Base-by-base conservation (phyloP, 352 stramenopile species). In the Globisporangium spinosum region DNA sequence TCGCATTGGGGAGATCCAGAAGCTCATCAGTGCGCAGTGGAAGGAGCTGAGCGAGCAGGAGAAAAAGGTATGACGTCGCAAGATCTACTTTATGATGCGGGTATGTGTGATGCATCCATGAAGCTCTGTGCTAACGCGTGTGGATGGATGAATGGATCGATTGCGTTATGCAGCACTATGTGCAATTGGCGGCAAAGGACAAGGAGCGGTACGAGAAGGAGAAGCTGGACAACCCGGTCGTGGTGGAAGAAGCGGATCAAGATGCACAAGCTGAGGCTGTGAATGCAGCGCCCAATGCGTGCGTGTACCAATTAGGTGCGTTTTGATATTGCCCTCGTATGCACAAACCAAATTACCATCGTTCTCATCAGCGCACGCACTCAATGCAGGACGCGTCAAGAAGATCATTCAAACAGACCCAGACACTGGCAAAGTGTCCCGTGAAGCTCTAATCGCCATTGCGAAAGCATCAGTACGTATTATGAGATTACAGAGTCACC, bases 331-430 rank as follows among this genome's bases (percentile, higher is more conserved):
- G 10, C 8, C 20, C 0, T 45, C 6, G 38, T 25, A 17, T 59
- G 2, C 7, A 9, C 43, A 51, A 51, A 25, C 55, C 38, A 22
- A 61, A 35, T 15, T 20, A 9, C 55, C 17, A 25, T 17, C 32
- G 27, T 60, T 10, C 15, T 51, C 43, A 23, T 51, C 17, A 51
- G 22, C 6, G 7, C 43, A 51, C 6, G 17, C 43, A 51, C 13
- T 49, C 17, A 60, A 60, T 34, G 8, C 80, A 74, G 91, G 81
- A 38, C 83, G 96, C 25, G 93, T 98, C 67, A 91, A 95, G 62
- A 98, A 97, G 65, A 98, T 98, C 72, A 85, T 97, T 54, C 93
- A 97, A 73, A 89, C 94, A 45, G 95, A 98, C 74, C 89, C 92
- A 0, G 93, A 98, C 61, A 83, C 97, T 2, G 81, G 85, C 43